phyloP scores from a whole-genome alignment of 495 filamentous ascomycete species.

The Barbatosphaeria neglecta region DNA sequence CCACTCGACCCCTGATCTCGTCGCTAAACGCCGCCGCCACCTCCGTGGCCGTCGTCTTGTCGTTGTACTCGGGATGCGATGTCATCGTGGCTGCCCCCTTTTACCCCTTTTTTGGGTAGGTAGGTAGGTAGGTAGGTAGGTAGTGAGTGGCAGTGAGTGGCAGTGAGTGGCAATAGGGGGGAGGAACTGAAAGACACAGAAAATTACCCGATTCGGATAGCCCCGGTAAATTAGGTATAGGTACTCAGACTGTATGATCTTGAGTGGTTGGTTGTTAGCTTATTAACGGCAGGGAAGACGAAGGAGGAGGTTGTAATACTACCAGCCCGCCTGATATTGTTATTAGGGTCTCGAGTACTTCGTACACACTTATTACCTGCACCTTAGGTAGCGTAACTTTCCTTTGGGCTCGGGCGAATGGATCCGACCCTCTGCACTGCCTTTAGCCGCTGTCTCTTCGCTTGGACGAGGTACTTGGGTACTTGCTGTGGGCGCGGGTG shows the following conservation, averaged over 20 bases:
- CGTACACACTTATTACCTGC: background rate
- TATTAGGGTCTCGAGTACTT: too few relatives aligned
- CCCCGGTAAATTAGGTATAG: background rate
- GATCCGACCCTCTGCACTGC: too few relatives aligned
- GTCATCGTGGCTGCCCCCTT: background rate
- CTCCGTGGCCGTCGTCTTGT: conserved; percentile 14
- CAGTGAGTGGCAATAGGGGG: background rate
- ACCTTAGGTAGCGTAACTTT: too few relatives aligned
- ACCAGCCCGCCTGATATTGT: too few relatives aligned
- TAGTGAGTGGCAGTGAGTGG: too few relatives aligned
- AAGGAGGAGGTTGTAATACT: too few relatives aligned
- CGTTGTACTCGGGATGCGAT: conserved; percentile 13
- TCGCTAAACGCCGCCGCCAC: conserved; percentile 14
- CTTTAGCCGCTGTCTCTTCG: too few relatives aligned
- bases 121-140: background rate
- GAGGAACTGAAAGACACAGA: background rate
- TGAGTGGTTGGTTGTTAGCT: too few relatives aligned
- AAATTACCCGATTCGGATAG: background rate
- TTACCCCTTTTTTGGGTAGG: background rate
- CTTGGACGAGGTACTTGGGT: too few relatives aligned
- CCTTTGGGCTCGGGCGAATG: background rate
- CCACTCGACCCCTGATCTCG: conserved; percentile 23
- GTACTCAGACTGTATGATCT: too few relatives aligned
- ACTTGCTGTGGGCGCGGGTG: too few relatives aligned
- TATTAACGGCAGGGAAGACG: too few relatives aligned